Evolutionary conservation across 495 filamentous ascomycete species (phyloP), one percentile per base, ranked within the genome.

Genomic region (Annulohypoxylon bovei): DNA sequence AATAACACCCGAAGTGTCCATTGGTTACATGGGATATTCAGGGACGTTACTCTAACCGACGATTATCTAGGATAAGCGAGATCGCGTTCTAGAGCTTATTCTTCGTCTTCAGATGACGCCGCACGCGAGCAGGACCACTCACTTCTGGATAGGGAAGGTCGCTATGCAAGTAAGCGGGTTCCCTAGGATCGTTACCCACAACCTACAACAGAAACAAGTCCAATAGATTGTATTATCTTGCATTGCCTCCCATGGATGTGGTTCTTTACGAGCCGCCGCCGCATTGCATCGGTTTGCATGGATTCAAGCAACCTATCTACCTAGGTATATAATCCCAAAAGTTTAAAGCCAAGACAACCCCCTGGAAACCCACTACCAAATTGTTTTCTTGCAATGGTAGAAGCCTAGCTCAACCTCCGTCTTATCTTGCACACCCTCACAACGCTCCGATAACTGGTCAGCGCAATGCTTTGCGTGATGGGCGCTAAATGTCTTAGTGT

Each of bases 401-500:
- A 68, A 68, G 0, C 66, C 66, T 16, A 68, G 49, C 12, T 68
- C 60, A 5, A 68, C 60, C 20, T 63, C 57, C 2, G 66, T 68
- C 53, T 62, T 62, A 42, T 68, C 66, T 7, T 61, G 42, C 3
- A 25, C 27, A n/a, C 53, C 66, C 58, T 68, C 66, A 20, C 66
- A 68, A 40, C 58, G 23, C 18, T 55, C 66, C 39, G 66, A 68
- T 28, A 68, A n/a, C 50, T 68, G 56, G 39, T 68, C 60, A 5
- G 58, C 66, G 16, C 66, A 68, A 42, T 68, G 66, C 50, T 68
- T 62, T 42, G 58, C 66, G 49, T 68, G 66, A 50, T 62, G 57
- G 30, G 18, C 37, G 66, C 66, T 68, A 46, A 68, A 62, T 0
- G 66, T 68, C 50, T 68, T 68, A 11, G 50, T 62, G 33, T 68